Evolutionary conservation across 139 green algal genomes (phyloP), one percentile per base, ranked within the genome.

Genomic region (Microglena sp.): DNA sequence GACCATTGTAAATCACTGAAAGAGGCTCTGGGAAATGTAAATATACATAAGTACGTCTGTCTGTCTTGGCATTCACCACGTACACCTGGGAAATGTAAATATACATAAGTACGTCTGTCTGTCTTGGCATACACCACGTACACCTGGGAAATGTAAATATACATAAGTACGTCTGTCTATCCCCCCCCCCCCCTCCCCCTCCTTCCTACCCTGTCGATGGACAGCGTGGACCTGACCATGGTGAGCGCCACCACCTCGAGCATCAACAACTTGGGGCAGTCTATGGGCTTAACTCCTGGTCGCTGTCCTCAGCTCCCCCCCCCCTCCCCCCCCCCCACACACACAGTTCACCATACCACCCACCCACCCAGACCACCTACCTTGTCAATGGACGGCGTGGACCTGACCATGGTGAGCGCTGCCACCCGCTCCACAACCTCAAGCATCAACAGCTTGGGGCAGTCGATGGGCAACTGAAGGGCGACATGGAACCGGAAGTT

Each of bases 391-490:
- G 50, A 55, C 22, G 66, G 65, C 4, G 76, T 75, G 3, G 34
- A 24, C 1, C 66, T 44, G 33, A 93, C 69, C 32, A 84, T 71
- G 0, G 81, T 82, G 1, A 43, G 29, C 1, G 82, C 87, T 0
- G 87, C 88, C 7, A 84, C 83, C 1, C 63, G 59, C 71, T 96
- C 89, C 30, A 79, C 88, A 26, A 95, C 60, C 64, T 91, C 88
- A 43, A 94, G 82, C 79, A 97, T 88, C 54, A 96, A 78, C 61
- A 97, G 71, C 72, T 91, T 90, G 27, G 88, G 87, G 0, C 76
- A 62, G 44, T 68, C 64, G 40, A 95, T 72, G 30, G 84, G 75
- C 43, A 95, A 40, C 0, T 63, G 66, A 27, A 94, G 31, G n/a
- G 57, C 67, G 18, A 84, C 55, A 36, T 70, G 65, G 45, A 45